A percentile compares a stretch with the other conserved stretches of the same genome.
Evolutionary conservation across 129 eudicot species (phyloP).

Genomic region (Tagetes patula): DNA sequence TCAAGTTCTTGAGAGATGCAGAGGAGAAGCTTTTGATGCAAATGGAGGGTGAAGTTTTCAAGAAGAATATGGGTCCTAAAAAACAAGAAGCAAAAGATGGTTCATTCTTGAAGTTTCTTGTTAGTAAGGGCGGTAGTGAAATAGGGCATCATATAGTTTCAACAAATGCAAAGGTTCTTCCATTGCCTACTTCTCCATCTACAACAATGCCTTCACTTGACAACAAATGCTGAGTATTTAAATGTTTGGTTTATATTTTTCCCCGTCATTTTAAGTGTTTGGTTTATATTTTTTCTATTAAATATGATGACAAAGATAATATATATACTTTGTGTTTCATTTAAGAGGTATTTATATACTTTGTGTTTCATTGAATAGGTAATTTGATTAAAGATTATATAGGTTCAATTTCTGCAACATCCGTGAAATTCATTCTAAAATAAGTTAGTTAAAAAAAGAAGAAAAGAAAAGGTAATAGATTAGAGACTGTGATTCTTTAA

Average conservation of each 20-base stretch:
- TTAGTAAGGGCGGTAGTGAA: conserved; percentile 40
- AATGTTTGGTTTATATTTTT: conserved; percentile 2
- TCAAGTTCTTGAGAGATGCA: conserved; percentile 92
- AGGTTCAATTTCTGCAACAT: background rate
- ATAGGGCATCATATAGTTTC: conserved; percentile 36
- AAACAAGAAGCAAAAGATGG: conserved; percentile 40
- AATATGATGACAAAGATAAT: background rate
- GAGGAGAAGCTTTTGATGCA: conserved; percentile 74
- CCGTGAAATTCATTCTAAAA: too few species aligned
- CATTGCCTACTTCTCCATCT: conserved; percentile 65
- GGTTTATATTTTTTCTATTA: background rate
- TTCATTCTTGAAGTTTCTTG: conserved; percentile 40
- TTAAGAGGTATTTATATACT: too few species aligned
- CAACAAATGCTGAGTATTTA: conserved; percentile 18
- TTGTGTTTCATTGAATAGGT: background rate
- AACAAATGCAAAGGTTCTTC: conserved; percentile 65
- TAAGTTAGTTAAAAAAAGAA: too few species aligned
- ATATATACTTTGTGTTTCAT: background rate
- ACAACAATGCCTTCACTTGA: conserved; percentile 26
- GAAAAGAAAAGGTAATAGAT: too few species aligned
- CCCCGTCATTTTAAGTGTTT: background rate
- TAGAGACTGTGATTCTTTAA: too few species aligned
- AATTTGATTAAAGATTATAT: too few species aligned
- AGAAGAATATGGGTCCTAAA: conserved; percentile 41
- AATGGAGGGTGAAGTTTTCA: conserved; percentile 48